Evolutionary conservation across 129 eudicot species (phyloP).

Genomic region (Chrysanthemum lavandulifolium): DNA sequence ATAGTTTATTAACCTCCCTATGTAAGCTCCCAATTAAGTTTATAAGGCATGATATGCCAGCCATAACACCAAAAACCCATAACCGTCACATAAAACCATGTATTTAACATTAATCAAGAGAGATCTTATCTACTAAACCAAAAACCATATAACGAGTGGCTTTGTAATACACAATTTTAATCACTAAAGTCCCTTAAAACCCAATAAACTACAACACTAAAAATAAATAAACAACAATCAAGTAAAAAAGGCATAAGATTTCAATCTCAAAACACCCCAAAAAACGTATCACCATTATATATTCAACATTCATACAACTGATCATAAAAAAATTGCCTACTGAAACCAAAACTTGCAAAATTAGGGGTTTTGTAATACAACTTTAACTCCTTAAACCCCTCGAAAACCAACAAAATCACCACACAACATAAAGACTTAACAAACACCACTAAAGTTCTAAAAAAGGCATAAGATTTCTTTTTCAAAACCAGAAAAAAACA

Average conservation of each 20-base stretch:
- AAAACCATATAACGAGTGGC: too few relatives aligned
- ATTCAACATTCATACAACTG: background rate
- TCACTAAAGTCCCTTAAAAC: too few relatives aligned
- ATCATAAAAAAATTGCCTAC: background rate
- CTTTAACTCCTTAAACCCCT: constrained; percentile 1
- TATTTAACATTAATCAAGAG: too few relatives aligned
- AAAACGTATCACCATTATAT: too few relatives aligned
- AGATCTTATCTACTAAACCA: too few relatives aligned
- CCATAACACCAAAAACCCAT: background rate
- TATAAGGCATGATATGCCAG: background rate
- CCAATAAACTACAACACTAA: too few relatives aligned
- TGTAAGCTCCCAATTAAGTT: background rate
- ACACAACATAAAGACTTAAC: background rate
- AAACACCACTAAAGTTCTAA: background rate
- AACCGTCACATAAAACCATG: background rate
- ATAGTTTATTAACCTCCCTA: too few relatives aligned
- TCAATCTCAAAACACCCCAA: too few relatives aligned
- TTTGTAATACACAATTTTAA: too few relatives aligned
- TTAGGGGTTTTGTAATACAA: too few relatives aligned
- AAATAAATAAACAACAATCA: too few relatives aligned
- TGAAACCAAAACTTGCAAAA: background rate
- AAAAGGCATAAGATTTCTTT: background rate
- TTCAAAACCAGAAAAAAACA: background rate
- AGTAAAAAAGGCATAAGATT: too few relatives aligned
- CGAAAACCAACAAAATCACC: constrained; percentile 1